Base-by-base conservation (phyloP, 441 rosid species). In the Pelargonium myrrhifolium region DNA sequence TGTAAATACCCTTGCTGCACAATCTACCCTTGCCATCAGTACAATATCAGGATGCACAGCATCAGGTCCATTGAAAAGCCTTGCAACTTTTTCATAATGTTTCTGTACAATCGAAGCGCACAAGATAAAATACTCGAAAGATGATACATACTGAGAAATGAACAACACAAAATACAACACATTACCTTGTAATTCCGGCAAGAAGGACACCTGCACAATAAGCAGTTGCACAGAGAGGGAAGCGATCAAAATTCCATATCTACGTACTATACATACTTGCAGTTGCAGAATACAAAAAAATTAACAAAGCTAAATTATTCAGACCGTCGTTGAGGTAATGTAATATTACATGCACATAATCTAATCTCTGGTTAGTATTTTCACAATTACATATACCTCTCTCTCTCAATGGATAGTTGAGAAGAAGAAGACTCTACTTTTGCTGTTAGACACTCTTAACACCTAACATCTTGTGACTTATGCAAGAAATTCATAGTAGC, bases 111-210 rank as follows among this genome's bases (percentile, higher is more conserved):
- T 65, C 67, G 75, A 66, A 75, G 42, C 66, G 59, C 66, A 71
- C 21, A 59, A 68, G 53, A 68, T 72, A 61, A 74, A 73, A 24
- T 61, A 69, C 71, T 68, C 22, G 26, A 66, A 40, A 12, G 64
- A 9, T 51, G 42, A 37, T 18, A 68, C 17, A 7, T 47, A 53
- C 72, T 17, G 22, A 7, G 24, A 53, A 17, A 67, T 26, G 40
- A 43, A 35, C 65, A 58, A 35, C 21, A 21, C 14, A 65, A 71
- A 65, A 51, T 18, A 12, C 31, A 31, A 67, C 26, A 68, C 20
- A 65, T 28, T 84, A 93, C 99, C 99, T 91, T 94, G 72, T 94
- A 94, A 79, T 91, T 94, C 81, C 97, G 84, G 84, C 97, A 94
- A 64, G 99, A 96, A 74, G 99, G 99, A 59, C 99, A 91, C 99